Conservation (phyloP, 768 basidiomycete genomes). For the Hortiboletus flavorubellus region DNA sequence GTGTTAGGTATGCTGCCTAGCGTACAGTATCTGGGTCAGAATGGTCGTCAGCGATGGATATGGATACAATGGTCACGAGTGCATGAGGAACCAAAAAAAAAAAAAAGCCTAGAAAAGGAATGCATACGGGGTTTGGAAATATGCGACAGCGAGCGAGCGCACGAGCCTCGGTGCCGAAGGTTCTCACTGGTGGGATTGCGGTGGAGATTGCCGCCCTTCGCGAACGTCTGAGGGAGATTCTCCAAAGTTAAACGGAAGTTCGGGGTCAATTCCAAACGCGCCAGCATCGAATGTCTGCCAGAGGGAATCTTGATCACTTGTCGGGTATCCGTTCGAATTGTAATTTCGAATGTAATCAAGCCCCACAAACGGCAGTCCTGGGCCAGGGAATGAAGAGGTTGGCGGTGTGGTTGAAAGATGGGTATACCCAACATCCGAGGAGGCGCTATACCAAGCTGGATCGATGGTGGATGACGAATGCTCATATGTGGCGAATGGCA, state of each 20-base stretch:
- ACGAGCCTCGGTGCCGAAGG: background rate
- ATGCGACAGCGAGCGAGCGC: conserved; percentile 7
- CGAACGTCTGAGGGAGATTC: conserved; percentile 32
- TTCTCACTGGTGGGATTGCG: conserved; percentile 21
- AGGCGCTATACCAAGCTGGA: conserved; percentile 32
- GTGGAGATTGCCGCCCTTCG: conserved; percentile 29
- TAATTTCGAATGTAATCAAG: conserved; percentile 84
- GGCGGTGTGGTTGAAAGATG: conserved; percentile 58
- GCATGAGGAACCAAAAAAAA: conserved; percentile 1
- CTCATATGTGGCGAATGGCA: conserved; percentile 46
- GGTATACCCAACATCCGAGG: conserved; percentile 38
- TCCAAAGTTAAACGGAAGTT: conserved; percentile 63
- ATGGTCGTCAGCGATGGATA: conserved; percentile 23
- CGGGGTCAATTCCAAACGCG: conserved; percentile 74
- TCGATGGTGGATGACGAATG: conserved; percentile 40
- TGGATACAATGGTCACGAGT: conserved; percentile 29
- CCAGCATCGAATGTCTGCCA: conserved; percentile 68
- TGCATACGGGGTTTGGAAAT: conserved; percentile 17
- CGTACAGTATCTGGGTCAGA: conserved; percentile 21
- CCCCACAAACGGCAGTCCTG: conserved; percentile 80
- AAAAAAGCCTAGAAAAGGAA: background rate
- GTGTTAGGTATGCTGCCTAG: conserved; percentile 25
- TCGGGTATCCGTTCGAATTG: conserved; percentile 42
- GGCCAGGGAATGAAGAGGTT: conserved; percentile 60
- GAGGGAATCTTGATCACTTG: conserved; percentile 39